Evolutionary conservation across 2,329 filamentous ascomycete genomes (phyloP), one percentile per base, ranked within the genome.

Genomic region (Diaporthe eres): DNA sequence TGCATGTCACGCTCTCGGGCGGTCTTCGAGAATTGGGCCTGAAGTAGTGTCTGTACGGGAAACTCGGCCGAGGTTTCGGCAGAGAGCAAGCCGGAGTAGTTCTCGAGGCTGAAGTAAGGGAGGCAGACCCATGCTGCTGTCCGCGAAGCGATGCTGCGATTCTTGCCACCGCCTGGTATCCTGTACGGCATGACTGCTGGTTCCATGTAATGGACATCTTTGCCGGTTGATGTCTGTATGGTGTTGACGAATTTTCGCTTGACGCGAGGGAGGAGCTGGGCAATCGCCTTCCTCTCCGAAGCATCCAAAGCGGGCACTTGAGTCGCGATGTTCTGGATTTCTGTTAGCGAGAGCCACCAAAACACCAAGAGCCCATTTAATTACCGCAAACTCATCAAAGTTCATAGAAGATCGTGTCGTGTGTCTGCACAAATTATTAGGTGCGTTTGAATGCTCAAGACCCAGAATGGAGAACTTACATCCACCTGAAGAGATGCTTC

Each of bases 21-120:
- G 8, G 82, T 84, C 5, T 84, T 81, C 1, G 86, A 85, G 76
- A 85, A 87, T 10, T 85, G 84, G 1, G 83, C 80, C 78, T 89
- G 87, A 0, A 88, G 78, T 8, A 88, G 77, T 1, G 86, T 88
- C 68, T 84, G 82, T 2, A 84, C 80, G 1, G 87, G 87, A 68
- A 87, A 88, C 28, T 65, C 61, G 10, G 39, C 22, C 4, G 42
- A 34, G 25, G 13, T 34, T 17, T 65, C 42, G 31, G 61, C 61
- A 4, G 61, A 65, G 2, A 47, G 61, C 5, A 65, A 31, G 10
- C 61, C 61, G 7, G 61, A 47, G 37, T 65, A 65, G 17, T 22
- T 65, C 42, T 65, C 42, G 42, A 65, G 61, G 19, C 25, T 65
- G 17, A 65, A 34, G 10, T 65, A 65, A 31, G 61, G 61, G 5